phyloP scores from a whole-genome alignment of 192 early-diverging fungal species.

The Gaertneriomyces sp. region DNA sequence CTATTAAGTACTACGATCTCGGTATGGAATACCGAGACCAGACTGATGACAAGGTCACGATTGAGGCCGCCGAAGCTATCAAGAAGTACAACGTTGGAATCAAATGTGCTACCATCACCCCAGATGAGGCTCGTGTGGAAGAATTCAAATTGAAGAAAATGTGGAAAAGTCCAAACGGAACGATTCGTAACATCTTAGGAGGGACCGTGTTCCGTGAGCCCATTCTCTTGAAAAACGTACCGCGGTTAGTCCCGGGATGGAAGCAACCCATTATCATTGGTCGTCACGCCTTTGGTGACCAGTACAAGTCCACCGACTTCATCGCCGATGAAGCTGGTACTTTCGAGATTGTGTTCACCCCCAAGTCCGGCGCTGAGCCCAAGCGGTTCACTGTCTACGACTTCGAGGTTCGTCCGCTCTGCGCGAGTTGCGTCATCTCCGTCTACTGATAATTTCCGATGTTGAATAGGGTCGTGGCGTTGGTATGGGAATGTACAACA shows the following conservation, averaged over 20 bases:
- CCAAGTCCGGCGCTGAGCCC: conserved; percentile 68
- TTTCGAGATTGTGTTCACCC: conserved; percentile 87
- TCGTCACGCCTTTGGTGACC: conserved; percentile 96
- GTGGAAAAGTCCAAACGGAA: conserved; percentile 98
- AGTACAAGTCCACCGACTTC: conserved; percentile 97
- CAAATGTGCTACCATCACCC: conserved; percentile 99
- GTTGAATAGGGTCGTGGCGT: conserved; percentile 65
- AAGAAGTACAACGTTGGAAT: conserved; percentile 96
- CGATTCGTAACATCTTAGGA: conserved; percentile 92
- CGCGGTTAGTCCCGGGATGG: conserved; percentile 90
- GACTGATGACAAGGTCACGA: conserved; percentile 92
- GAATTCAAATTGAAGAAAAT: conserved; percentile 97
- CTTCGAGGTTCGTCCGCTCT: conserved; percentile 54
- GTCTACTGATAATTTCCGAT: background rate
- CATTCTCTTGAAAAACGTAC: conserved; percentile 88
- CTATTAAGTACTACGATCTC: conserved; percentile 97
- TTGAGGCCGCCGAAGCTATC: conserved; percentile 94
- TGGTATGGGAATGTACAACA: conserved; percentile 96
- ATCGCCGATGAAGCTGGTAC: conserved; percentile 84
- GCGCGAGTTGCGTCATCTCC: background rate
- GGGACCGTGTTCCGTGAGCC: conserved; percentile 99
- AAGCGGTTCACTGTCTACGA: conserved; percentile 74
- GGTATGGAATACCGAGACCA: conserved; percentile 88
- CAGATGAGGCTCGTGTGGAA: conserved; percentile 88
- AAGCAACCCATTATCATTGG: conserved; percentile 94